Evolutionary conservation across 768 basidiomycete genomes (phyloP), one percentile per base, ranked within the genome.

Genomic region (Galerina marginata): DNA sequence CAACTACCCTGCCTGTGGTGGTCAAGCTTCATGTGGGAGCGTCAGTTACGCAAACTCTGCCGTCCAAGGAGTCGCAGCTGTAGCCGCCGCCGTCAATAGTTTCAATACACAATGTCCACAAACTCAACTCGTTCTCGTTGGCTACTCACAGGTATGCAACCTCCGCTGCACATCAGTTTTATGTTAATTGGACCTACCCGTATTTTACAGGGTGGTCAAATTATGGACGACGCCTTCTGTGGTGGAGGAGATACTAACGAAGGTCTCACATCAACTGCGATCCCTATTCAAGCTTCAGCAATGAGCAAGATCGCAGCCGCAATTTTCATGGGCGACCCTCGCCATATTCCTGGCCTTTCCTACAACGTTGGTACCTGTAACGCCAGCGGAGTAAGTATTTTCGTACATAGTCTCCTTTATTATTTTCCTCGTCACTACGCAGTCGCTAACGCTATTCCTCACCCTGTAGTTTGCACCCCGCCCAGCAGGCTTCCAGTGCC

Each of bases 1-100:
- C 66, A 72, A 64, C 64, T 75, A 75, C 60, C 74, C 74, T n/a
- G 74, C 74, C 20, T 75, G 74, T 48, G 74, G 73, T 50, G 73
- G 74, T 12, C 74, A 75, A 54, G 57, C 72, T 1, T 66, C 66
- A 4, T 74, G 74, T 56, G 74, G 74, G 39, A 62, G 62, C 40
- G 71, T 72, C 58, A 72, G 71, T 46, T 75, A 75, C 52, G 73
- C 74, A 51, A 67, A 61, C 65, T 74, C 72, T n/a, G 72, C 61
- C 58, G 52, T 71, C 15, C 64, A 69, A 54, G 74, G 74, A 45
- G 71, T 72, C 12, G 47, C 63, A 1, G 74, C 74, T 29, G 74
- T 74, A 2, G 71, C 74, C 20, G 62, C 48, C 36, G 67, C 67
- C 26, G 72, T 75, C n/a, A 75, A 75, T 55, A 39, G 65, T 6